Percentiles rank a stretch among this genome's conserved stretches.
phyloP scores from a whole-genome alignment of 129 eudicot species.

The carrot (Daucus carota) region DNA sequence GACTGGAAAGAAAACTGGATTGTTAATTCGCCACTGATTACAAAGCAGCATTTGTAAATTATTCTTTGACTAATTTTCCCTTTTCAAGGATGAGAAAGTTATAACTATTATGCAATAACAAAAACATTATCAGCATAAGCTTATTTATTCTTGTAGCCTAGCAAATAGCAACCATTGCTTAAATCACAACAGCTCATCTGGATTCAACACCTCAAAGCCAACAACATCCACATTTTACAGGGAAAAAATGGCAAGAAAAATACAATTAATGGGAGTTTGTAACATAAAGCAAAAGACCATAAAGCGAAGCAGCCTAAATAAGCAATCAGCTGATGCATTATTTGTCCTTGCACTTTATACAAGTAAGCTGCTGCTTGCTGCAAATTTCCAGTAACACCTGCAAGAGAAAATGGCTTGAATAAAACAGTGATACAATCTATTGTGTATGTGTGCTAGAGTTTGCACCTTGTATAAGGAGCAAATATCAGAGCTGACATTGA shows the following conservation, averaged over 20 bases:
- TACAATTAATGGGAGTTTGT: neutral
- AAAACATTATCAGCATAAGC: neutral
- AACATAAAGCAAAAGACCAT: slow-evolving; percentile 3
- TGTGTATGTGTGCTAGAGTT: neutral
- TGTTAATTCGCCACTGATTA: neutral
- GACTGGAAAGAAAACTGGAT: too few relatives aligned
- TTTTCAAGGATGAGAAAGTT: neutral
- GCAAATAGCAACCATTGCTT: neutral
- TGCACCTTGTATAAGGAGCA: neutral
- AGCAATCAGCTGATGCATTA: neutral
- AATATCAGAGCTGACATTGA: neutral
- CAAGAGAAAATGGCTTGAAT: neutral
- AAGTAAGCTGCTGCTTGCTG: slow-evolving; percentile 1
- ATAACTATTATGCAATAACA: neutral
- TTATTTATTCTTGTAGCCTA: neutral
- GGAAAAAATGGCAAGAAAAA: neutral
- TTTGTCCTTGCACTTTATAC: slow-evolving; percentile 14
- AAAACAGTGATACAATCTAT: neutral
- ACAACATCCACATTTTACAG: neutral
- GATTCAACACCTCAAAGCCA: neutral
- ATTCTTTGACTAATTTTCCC: neutral
- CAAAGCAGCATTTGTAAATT: neutral
- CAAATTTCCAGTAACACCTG: slow-evolving; percentile 10
- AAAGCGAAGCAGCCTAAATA: slow-evolving; percentile 13
- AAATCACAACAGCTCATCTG: slow-evolving; percentile 1